Evolutionary conservation across 495 filamentous ascomycete genomes (phyloP), one percentile per base, ranked within the genome.

Genomic region (Podospora comata): DNA sequence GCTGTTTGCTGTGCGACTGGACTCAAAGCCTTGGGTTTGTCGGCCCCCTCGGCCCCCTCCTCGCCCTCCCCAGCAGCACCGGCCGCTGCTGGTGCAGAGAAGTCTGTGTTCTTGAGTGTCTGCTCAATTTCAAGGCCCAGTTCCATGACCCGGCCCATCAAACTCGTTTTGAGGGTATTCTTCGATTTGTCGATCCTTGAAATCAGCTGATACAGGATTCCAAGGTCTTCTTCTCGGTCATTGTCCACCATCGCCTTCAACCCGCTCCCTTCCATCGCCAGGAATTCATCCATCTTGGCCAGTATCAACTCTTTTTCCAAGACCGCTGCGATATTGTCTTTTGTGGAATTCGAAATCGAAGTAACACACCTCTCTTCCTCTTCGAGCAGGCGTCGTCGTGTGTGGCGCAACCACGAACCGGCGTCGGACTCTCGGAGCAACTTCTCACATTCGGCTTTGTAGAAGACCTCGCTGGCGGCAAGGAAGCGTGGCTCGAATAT

Each of bases 161-260:
- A 83, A 0, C 87, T 88, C 5, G 81, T 83, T 63, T 88, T 92
- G 23, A 99, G 79, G 19, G 88, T 85, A 0, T 76, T 68, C 73
- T 96, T 97, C 63, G 90, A 88, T 6, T 80, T 77, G 75, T 98
- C 94, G 1, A 98, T 90, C 57, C 92, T 83, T 5, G 89, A 78
- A 67, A 93, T 89, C 9, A 97, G 86, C 20, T 87, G 79, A 74
- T 93, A 97, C 5, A 97, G 82, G 62, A 92, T 89, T 16, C 81
- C 79, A 9, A 99, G 80, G 68, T 93, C 93, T 6, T 91, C 87
- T 18, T 90, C 62, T 59, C 89, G 86, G 72, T 97, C 90, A 69
- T 97, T 91, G 73, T 97, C 93, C 54, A 98, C 88, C 95, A 99
- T 99, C 72, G 84, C 85, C 64, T 86, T 86, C 61, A 97, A 86